These are phyloP conservation scores for slime mould (Dictyostelium discoideum) DNA, from an alignment of 78 protist genomes.

Conservation along the genomic window dicty_2.7 NC_007088.5:6654501-6655000, in stretches of 20 bases:
- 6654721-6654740: conserved; percentile 35
- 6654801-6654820: conserved; percentile 18
- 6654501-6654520: background rate
- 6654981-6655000: background rate
- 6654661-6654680: conserved; percentile 7
- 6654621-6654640: background rate
- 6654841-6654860: background rate
- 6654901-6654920: background rate
- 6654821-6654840: background rate
- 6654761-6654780: conserved; percentile 51
- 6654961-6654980: background rate
- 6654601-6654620: background rate
- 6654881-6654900: background rate
- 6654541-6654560: background rate
- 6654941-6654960: background rate
- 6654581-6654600: conserved; percentile 3
- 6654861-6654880: background rate
- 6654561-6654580: conserved; percentile 52
- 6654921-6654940: background rate
- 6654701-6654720: background rate
- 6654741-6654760: conserved; percentile 17
- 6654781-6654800: conserved; percentile 4
- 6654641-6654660: background rate
- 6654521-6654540: background rate
- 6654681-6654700: conserved; percentile 12